A percentile compares a stretch with the other conserved stretches of the same genome.
phyloP scores from a whole-genome alignment of 1,139 yeast species.

The Pichia cactophila region DNA sequence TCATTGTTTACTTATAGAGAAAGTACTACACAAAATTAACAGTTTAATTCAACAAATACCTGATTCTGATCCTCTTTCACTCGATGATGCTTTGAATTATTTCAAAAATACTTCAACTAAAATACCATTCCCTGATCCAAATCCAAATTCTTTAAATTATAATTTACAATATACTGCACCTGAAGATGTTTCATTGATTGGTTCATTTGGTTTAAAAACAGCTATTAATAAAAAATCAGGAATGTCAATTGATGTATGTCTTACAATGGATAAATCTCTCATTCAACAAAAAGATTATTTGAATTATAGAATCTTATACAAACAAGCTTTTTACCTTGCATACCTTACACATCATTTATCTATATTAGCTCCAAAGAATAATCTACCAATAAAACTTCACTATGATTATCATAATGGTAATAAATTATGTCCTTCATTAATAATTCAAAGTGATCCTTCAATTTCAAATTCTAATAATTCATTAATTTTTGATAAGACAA shows the following conservation, averaged over 20 bases:
- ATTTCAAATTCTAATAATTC: slow-evolving; percentile 25
- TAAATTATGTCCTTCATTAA: slow-evolving; percentile 55
- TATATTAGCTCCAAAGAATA: slow-evolving; percentile 44
- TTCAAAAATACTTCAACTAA: slow-evolving; percentile 44
- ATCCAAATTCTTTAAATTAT: slow-evolving; percentile 58
- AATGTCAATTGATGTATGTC: slow-evolving; percentile 64
- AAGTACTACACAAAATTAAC: slow-evolving; percentile 68
- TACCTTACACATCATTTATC: slow-evolving; percentile 62
- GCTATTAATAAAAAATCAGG: slow-evolving; percentile 58
- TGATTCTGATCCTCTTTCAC: slow-evolving; percentile 40
- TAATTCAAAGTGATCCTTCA: slow-evolving; percentile 38
- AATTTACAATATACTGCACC: slow-evolving; percentile 69
- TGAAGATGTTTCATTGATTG: slow-evolving; percentile 67
- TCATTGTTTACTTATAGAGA: slow-evolving; percentile 61
- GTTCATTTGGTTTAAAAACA: slow-evolving; percentile 84
- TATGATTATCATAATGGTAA: slow-evolving; percentile 65
- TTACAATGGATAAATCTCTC: slow-evolving; percentile 70
- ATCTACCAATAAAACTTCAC: slow-evolving; percentile 49
- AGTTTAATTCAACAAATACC: slow-evolving; percentile 61
- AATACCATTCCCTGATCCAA: slow-evolving; percentile 87
- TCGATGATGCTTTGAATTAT: slow-evolving; percentile 44
- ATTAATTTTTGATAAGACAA: slow-evolving; percentile 57
- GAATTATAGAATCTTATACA: slow-evolving; percentile 83
- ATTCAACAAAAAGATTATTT: slow-evolving; percentile 85
- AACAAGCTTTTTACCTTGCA: slow-evolving; percentile 81